Percentiles rank a stretch among this genome's conserved stretches.
phyloP scores from a whole-genome alignment of 805 yeast genomes.

The Suhomyces xylopsoci region DNA sequence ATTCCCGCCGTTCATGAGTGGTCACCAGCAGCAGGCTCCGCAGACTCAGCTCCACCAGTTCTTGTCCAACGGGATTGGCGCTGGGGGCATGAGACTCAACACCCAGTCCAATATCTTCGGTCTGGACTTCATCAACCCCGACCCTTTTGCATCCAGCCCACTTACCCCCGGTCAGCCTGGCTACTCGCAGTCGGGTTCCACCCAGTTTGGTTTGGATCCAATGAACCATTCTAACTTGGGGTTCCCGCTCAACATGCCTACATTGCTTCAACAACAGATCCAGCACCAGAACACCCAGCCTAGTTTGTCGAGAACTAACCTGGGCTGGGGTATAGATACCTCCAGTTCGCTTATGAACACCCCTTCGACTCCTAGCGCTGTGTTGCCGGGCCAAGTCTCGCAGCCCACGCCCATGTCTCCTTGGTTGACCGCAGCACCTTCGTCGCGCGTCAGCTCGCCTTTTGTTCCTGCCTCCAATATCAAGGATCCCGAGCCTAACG shows the following conservation, averaged over 20 bases:
- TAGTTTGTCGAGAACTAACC: conserved; percentile 29
- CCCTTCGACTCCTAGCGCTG: conserved; percentile 28
- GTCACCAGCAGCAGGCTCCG: conserved; percentile 9
- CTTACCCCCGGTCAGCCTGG: conserved; percentile 4
- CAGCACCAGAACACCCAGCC: conserved; percentile 22
- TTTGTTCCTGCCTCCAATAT: conserved; percentile 25
- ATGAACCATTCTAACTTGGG: conserved; percentile 13
- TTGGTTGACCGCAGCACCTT: conserved; percentile 34
- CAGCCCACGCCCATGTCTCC: conserved; percentile 43
- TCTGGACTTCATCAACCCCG: conserved; percentile 20
- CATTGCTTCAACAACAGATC: conserved; percentile 14
- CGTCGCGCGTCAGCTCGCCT: conserved; percentile 41
- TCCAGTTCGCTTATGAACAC: conserved; percentile 15
- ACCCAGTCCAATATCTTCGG: conserved; percentile 20
- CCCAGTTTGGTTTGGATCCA: conserved; percentile 28
- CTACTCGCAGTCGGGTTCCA: conserved; percentile 6
- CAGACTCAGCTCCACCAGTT: conserved; percentile 26
- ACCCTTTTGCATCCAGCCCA: conserved; percentile 16
- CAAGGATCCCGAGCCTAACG: background rate
- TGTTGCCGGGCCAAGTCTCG: conserved; percentile 19
- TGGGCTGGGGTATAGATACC: conserved; percentile 41
- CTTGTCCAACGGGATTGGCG: conserved; percentile 25
- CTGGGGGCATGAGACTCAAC: conserved; percentile 22
- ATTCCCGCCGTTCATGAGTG: conserved; percentile 1
- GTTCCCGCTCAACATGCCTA: conserved; percentile 27